A percentile compares a stretch with the other conserved stretches of the same genome.
These are phyloP conservation scores for Debaryomyces fabryi DNA, from an alignment of 1,139 yeast species.

Conservation along the genomic window DNA sequence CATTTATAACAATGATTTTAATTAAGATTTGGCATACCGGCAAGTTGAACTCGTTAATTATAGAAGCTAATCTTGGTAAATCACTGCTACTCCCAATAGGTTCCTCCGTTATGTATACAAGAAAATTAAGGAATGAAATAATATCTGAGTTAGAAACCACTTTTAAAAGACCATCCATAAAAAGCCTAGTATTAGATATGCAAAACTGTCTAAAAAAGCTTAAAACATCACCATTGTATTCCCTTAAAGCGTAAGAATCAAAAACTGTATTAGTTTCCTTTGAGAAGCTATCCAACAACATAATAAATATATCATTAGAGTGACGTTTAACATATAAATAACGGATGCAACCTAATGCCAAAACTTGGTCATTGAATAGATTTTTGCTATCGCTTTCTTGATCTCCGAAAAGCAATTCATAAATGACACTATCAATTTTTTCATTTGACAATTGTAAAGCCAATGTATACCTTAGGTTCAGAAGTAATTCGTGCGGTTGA, in stretches of 20 bases:
- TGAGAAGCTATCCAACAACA: conserved; percentile 17
- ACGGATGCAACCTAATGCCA: conserved; percentile 19
- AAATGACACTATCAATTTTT: conserved; percentile 13
- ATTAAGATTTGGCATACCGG: conserved; percentile 53
- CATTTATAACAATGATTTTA: conserved; percentile 22
- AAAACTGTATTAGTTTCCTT: conserved; percentile 10
- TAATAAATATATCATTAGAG: conserved; percentile 9
- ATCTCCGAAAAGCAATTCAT: conserved; percentile 21
- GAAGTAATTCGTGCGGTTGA: conserved; percentile 19
- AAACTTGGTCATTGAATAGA: conserved; percentile 17
- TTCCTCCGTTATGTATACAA: conserved; percentile 15
- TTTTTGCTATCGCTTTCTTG: conserved; percentile 11
- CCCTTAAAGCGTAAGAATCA: conserved; percentile 13
- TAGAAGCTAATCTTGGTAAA: conserved; percentile 19
- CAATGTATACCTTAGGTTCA: conserved; percentile 9
- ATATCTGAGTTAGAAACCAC: conserved; percentile 23
- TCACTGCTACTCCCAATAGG: conserved; percentile 21
- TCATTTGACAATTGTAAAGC: background rate
- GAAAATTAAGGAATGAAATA: conserved; percentile 24
- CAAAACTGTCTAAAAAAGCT: conserved; percentile 22
- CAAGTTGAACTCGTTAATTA: conserved; percentile 55
- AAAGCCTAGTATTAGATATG: conserved; percentile 23
- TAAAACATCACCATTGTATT: conserved; percentile 12
- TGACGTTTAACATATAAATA: conserved; percentile 14
- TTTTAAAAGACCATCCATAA: conserved; percentile 27